phyloP scores from a whole-genome alignment of 345 rosid species.

The Corymbia maculata region DNA sequence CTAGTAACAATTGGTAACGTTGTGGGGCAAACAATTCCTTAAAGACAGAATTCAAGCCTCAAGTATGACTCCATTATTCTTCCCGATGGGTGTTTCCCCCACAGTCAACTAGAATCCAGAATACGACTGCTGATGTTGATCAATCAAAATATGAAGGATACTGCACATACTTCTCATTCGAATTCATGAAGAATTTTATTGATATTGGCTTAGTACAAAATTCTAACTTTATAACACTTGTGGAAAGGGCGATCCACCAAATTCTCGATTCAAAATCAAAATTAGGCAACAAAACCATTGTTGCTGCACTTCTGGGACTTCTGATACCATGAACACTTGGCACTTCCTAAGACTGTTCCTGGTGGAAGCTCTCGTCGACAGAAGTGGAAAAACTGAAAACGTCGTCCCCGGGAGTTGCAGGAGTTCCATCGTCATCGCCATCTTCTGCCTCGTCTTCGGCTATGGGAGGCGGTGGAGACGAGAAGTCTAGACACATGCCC shows the following conservation, averaged over 20 bases:
- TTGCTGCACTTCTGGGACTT: neutral
- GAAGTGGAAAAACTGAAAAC: slow-evolving; percentile 18
- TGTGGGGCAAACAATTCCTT: neutral
- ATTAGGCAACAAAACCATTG: neutral
- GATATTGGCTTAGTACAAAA: neutral
- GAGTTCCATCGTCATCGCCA: slow-evolving; percentile 5
- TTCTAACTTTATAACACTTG: neutral
- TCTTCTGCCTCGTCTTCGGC: slow-evolving; percentile 15
- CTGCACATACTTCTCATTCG: neutral
- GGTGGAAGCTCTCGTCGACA: slow-evolving; percentile 28
- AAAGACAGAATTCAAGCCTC: neutral
- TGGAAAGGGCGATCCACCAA: neutral
- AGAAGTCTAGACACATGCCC: slow-evolving; percentile 73
- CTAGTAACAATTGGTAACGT: rapidly evolving
- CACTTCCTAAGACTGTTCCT: slow-evolving; percentile 4
- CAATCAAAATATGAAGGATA: neutral
- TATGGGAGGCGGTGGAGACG: slow-evolving; percentile 41
- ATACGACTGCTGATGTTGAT: neutral
- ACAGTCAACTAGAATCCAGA: neutral
- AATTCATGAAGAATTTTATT: neutral
- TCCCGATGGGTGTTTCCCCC: neutral
- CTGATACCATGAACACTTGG: neutral
- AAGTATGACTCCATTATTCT: neutral
- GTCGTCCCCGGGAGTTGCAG: neutral
- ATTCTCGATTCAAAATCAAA: neutral